phyloP scores from a whole-genome alignment of 2,329 filamentous ascomycete species.

The Epichloe coenophiala region DNA sequence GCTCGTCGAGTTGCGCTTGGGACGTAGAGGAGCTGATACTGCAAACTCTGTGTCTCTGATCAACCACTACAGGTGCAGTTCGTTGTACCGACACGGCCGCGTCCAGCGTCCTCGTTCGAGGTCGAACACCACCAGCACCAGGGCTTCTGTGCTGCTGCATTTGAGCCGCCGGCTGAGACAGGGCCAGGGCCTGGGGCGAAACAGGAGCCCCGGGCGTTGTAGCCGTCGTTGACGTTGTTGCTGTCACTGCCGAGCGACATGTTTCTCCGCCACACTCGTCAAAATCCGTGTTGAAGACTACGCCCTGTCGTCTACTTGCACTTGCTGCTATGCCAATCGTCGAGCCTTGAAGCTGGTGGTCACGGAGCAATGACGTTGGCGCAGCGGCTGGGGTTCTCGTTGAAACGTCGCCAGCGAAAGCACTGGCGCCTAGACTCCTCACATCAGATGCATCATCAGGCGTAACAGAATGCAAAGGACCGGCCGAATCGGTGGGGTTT shows the following conservation, averaged over 20 bases:
- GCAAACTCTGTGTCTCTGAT: slow-evolving; percentile 51
- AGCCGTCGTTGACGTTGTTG: slow-evolving; percentile 1
- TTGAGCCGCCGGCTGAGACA: slow-evolving; percentile 3
- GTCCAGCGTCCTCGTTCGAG: slow-evolving; percentile 46
- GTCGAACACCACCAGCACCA: slow-evolving; percentile 27
- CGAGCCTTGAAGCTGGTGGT: slow-evolving; percentile 19
- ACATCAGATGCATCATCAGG: slow-evolving; percentile 38
- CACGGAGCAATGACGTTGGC: slow-evolving; percentile 10
- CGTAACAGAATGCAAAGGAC: slow-evolving; percentile 51
- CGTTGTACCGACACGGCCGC: slow-evolving; percentile 35
- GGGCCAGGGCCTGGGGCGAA: background rate
- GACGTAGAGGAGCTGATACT: slow-evolving; percentile 54
- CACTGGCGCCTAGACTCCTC: slow-evolving; percentile 14
- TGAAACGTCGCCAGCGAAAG: slow-evolving; percentile 10
- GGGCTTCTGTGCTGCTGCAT: slow-evolving; percentile 18
- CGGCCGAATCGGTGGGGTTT: slow-evolving; percentile 16
- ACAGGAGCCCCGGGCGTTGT: background rate
- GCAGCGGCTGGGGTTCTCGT: background rate
- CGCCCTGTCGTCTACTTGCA: slow-evolving; percentile 39
- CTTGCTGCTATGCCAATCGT: slow-evolving; percentile 19
- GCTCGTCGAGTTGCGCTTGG: slow-evolving; percentile 37
- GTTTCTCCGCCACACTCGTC: slow-evolving; percentile 16
- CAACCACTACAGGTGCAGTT: slow-evolving; percentile 23
- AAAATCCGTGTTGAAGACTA: slow-evolving; percentile 46
- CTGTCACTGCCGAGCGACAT: slow-evolving; percentile 24